Conservation (phyloP, 495 filamentous ascomycete genomes). For the Xylaria telfairii region DNA sequence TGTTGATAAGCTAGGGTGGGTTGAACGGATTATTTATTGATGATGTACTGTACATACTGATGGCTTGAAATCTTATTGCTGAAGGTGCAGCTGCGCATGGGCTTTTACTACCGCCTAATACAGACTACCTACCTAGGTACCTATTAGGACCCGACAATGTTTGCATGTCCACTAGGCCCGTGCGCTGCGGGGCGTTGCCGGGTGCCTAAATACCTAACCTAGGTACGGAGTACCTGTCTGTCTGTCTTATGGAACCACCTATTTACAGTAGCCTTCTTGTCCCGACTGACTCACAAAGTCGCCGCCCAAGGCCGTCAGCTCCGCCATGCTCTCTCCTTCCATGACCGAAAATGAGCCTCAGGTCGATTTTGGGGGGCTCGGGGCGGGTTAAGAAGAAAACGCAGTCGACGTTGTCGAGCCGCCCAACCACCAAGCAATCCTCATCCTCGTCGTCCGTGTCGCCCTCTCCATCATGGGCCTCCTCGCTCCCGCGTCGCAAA, state of each 20-base stretch:
- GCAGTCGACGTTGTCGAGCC: slow-evolving; percentile 19
- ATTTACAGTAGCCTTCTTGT: slow-evolving; percentile 11
- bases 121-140: too few relatives aligned
- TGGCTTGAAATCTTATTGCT: too few relatives aligned
- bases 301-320: slow-evolving; percentile 6
- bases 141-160: too few relatives aligned
- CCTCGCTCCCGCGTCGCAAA: slow-evolving; percentile 63
- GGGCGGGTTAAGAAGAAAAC: slow-evolving; percentile 47
- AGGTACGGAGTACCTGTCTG: not conserved
- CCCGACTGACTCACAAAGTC: slow-evolving; percentile 8
- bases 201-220: too few relatives aligned
- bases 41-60: too few relatives aligned
- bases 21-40: too few relatives aligned
- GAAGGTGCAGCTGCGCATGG: too few relatives aligned
- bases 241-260: not conserved
- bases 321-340: slow-evolving; percentile 21
- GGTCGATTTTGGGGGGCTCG: slow-evolving; percentile 43
- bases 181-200: too few relatives aligned
- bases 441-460: slow-evolving; percentile 50
- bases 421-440: slow-evolving; percentile 17
- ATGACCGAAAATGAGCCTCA: slow-evolving; percentile 36
- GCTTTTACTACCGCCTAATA: too few relatives aligned
- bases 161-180: too few relatives aligned
- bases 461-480: slow-evolving; percentile 51
- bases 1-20: too few relatives aligned